Conservation (phyloP, 768 basidiomycete species). For the Collybiopsis luxurians region DNA sequence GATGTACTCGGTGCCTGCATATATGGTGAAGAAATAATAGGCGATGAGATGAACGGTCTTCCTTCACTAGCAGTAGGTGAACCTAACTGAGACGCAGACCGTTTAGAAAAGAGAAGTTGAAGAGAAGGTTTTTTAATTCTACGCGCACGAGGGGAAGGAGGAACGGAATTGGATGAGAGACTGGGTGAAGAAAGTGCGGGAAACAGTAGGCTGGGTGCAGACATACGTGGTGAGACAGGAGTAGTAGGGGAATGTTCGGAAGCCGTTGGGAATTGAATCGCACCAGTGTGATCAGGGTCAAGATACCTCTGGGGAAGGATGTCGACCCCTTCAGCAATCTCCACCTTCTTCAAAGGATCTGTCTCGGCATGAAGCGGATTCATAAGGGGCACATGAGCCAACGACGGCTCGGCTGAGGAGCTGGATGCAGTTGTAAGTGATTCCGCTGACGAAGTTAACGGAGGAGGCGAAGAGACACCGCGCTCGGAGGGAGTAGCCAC, state of each 20-base stretch:
- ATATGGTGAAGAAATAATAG: slow-evolving; percentile 27
- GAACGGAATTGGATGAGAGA: slow-evolving; percentile 25
- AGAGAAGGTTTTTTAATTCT: slow-evolving; percentile 66
- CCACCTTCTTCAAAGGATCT: slow-evolving; percentile 2
- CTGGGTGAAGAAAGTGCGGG: slow-evolving; percentile 16
- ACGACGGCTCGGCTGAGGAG: slow-evolving; percentile 48
- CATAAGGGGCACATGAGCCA: slow-evolving; percentile 29
- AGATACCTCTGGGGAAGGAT: not conserved
- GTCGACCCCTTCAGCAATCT: slow-evolving; percentile 22
- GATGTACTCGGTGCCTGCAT: slow-evolving; percentile 32
- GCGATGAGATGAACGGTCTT: slow-evolving; percentile 27
- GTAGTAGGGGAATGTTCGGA: slow-evolving; percentile 27
- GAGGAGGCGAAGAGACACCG: slow-evolving; percentile 38
- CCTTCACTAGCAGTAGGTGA: slow-evolving; percentile 23
- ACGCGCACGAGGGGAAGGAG: slow-evolving; percentile 27
- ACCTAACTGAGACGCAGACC: slow-evolving; percentile 47
- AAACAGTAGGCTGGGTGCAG: slow-evolving; percentile 35
- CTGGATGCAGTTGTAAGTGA: slow-evolving; percentile 55
- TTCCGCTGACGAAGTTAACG: slow-evolving; percentile 56
- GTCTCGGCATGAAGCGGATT: slow-evolving; percentile 22
- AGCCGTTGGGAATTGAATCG: slow-evolving; percentile 46
- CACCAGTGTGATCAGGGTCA: slow-evolving; percentile 23
- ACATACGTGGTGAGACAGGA: slow-evolving; percentile 30
- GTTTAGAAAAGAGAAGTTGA: slow-evolving; percentile 66
- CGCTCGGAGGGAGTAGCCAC: slow-evolving; percentile 11